Evolutionary conservation across 169 alveolate species (phyloP), one percentile per base, ranked within the genome.

Genomic region (Plasmodium reichenowi): DNA sequence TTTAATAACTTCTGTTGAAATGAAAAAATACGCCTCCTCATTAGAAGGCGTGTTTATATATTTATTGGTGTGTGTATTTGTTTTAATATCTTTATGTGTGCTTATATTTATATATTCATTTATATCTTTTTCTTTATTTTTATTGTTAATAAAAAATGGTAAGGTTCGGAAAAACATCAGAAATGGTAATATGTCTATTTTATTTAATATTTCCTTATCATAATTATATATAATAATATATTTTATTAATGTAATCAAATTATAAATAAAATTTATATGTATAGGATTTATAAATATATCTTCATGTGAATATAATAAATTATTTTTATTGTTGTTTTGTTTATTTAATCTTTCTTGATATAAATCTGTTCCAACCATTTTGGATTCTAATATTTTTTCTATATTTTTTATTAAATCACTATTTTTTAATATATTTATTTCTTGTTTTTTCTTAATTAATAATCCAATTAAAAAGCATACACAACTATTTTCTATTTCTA

Each of bases 401-500:
- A 83, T 54, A 62, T 48, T 68, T 38, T 58, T n/a, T 45, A 83
- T 24, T 13, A 83, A 43, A 20, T 43, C 26, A 54, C n/a, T 47
- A 68, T 54, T 12, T 20, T n/a, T 32, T 8, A 67, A 43, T 68
- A 83, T 70, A 72, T 83, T 83, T n/a, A 83, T 62, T 43, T 59
- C 38, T 15, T 83, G 78, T 43, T 45, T 83, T 6, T 60, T 17
- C 15, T 29, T 67, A 48, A 26, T 2, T 47, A 83, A 29, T 8
- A 83, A 60, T 22, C 91, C 91, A 52, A 68, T 83, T 43, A 83
- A 83, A 83, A 83, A 67, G 26, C 91, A 83, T n/a, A 83, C 47
- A 83, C 91, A 83, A 56, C 91, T 83, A 32, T 83, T 83, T 83
- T 83, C 91, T 72, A 83, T 63, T 83, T 83, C 74, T 15, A 83